phyloP scores from a whole-genome alignment of 768 basidiomycete species.

The button mushroom (Agaricus bisporus) region DNA sequence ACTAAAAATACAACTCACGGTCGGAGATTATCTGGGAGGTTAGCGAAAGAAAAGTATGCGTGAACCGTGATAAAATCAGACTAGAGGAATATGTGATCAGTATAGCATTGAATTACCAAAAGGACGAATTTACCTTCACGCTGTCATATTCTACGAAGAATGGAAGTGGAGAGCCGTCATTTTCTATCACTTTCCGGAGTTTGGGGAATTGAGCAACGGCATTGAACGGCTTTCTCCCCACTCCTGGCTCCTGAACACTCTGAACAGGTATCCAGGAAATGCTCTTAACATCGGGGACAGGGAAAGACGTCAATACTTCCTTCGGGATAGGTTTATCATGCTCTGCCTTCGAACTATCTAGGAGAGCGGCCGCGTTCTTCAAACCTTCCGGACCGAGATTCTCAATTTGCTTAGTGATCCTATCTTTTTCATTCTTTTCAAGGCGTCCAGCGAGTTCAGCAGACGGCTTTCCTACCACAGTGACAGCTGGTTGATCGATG shows the following conservation, averaged over 20 bases:
- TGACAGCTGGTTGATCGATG: constrained; percentile 61
- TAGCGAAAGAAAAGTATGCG: constrained; percentile 70
- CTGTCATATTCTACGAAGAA: constrained; percentile 95
- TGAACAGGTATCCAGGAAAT: constrained; percentile 88
- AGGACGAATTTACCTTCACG: constrained; percentile 54
- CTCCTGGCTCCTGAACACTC: constrained; percentile 56
- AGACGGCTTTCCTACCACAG: constrained; percentile 87
- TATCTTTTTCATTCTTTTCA: constrained; percentile 73
- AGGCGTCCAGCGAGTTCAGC: constrained; percentile 74
- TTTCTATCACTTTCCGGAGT: constrained; percentile 57
- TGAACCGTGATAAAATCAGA: constrained; percentile 89
- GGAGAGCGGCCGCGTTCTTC: constrained; percentile 52
- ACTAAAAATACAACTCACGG: constrained; percentile 42
- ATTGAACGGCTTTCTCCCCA: constrained; percentile 31
- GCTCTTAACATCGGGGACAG: constrained; percentile 84
- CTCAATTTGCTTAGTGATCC: constrained; percentile 63
- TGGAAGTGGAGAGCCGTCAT: constrained; percentile 63
- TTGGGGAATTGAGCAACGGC: constrained; percentile 25
- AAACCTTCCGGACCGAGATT: constrained; percentile 79
- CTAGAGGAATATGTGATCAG: constrained; percentile 29
- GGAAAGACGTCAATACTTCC: constrained; percentile 77
- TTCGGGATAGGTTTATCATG: constrained; percentile 79
- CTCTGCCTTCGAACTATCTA: constrained; percentile 82
- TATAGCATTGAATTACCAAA: background rate
- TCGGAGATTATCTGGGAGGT: constrained; percentile 67